Conservation (phyloP, 768 basidiomycete species). For the Chiua virens region DNA sequence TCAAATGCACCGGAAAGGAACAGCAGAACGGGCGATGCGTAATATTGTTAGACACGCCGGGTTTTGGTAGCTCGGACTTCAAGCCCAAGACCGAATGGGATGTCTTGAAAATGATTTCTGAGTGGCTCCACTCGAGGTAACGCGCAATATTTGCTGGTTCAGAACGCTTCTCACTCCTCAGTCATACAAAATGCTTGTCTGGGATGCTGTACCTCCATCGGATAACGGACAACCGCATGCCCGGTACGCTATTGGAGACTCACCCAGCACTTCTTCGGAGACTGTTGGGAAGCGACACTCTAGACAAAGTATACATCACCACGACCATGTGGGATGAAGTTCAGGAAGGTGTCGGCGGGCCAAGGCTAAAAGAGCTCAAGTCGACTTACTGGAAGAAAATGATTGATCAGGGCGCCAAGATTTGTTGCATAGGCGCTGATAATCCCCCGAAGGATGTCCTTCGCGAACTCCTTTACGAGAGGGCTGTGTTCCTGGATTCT, state of each 20-base stretch:
- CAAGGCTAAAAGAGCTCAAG: conserved; percentile 10
- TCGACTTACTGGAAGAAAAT: conserved; percentile 3
- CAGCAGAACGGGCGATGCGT: neutral
- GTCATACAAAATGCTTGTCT: conserved; percentile 16
- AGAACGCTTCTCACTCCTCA: too few relatives aligned
- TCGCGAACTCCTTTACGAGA: neutral
- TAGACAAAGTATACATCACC: conserved; percentile 30
- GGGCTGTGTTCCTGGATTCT: too few relatives aligned
- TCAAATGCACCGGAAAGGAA: conserved; percentile 8
- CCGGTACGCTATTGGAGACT: conserved; percentile 32
- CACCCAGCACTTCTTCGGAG: conserved; percentile 30
- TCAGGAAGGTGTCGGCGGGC: conserved; percentile 14
- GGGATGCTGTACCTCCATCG: conserved; percentile 42
- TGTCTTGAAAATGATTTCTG: conserved; percentile 1
- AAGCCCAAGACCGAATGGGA: neutral
- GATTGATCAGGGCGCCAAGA: conserved; percentile 9
- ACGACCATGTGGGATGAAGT: conserved; percentile 43
- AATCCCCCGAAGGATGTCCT: conserved; percentile 10
- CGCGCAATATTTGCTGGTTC: neutral
- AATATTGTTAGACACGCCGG: conserved; percentile 27
- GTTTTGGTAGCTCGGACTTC: conserved; percentile 19
- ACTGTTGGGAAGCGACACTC: conserved; percentile 25
- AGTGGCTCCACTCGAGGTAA: neutral
- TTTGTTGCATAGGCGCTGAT: conserved; percentile 6
- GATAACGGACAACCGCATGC: conserved; percentile 39